Base-by-base conservation (phyloP, 192 early-diverging fungal genomes). In the Blastocladiella britannica region DNA sequence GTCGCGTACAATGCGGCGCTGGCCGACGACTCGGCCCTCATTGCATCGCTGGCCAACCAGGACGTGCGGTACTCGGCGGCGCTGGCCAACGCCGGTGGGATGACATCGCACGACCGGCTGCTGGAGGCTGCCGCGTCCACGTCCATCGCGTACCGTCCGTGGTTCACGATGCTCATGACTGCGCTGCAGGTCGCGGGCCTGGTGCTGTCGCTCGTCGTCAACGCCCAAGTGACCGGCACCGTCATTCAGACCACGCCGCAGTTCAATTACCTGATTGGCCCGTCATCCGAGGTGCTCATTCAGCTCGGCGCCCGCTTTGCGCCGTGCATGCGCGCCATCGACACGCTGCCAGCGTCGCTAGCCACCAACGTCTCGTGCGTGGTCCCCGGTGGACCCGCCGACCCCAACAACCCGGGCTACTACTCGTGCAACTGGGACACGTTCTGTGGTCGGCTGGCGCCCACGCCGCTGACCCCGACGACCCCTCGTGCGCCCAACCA, bases 191-290 rank as follows among this genome's bases (percentile, higher is more conserved):
- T 74, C 29, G 67, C 63, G 12, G 55, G 73, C 1, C 63, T 81
- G 26, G 61, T 79, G 22, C 70, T 67, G 58, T 72, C 72, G 63
- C 63, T 78, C 57, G 62, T 72, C 7, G 53, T 76, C 26, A 86
- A 84, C 60, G 57, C 72, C 9, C 57, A 77, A 27, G 47, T 72
- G 15, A 87, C 84, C 1, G 78, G 82, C 7, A 56, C 47, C 12
- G 26, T 78, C 24, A 83, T 91, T 29, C 63, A 82, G 57, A 78
- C 76, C 0, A 69, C 66, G 25, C 80, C 82, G 0, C 37, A 47
- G 37, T 76, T 84, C 58, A 91, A 91, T 58, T 76, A 73, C 59
- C 82, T 92, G 80, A 86, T 90, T 62, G 89, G 89, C 6, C 87
- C 87, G 7, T 58, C 69, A 3, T 31, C 73, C 4, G 71, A 71